Evolutionary conservation across 2,329 filamentous ascomycete species (phyloP).

Genomic region (Fusarium secorum): DNA sequence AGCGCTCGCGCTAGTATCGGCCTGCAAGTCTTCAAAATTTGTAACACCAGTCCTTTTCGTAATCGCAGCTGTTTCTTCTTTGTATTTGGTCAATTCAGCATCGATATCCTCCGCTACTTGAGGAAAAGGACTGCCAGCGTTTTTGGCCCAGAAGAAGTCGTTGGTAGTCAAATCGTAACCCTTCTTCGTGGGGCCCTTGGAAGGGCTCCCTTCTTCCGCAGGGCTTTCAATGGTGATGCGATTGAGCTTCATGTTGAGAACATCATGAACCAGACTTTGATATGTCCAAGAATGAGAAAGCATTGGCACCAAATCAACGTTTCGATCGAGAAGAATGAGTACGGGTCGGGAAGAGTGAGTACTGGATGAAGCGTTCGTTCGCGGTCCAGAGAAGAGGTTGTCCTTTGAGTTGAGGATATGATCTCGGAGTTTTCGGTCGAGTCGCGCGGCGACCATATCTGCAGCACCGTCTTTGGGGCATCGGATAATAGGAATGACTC

Average conservation of each 20-base stretch:
- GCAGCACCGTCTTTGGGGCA: constrained; percentile 93
- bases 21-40: constrained; percentile 90
- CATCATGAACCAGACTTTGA: constrained; percentile 80
- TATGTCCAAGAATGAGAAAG: constrained; percentile 90
- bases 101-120: constrained; percentile 98
- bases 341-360: constrained; percentile 83
- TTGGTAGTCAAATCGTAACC: constrained; percentile 87
- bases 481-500: constrained; percentile 92
- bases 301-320: constrained; percentile 96
- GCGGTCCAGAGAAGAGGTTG: constrained; percentile 84
- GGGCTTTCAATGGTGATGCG: constrained; percentile 91
- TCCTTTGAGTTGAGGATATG: constrained; percentile 98
- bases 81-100: constrained; percentile 90
- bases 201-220: constrained; percentile 77
- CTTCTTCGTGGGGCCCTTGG: constrained; percentile 82
- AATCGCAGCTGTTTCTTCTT: constrained; percentile 91
- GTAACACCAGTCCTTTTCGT: constrained; percentile 95
- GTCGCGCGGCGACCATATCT: constrained; percentile 91
- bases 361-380: constrained; percentile 61
- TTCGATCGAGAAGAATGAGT: constrained; percentile 91
- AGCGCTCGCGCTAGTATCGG: constrained; percentile 86
- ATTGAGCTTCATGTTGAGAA: constrained; percentile 73
- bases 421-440: constrained; percentile 94
- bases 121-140: constrained; percentile 88
- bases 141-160: constrained; percentile 97